Evolutionary conservation across 2,329 filamentous ascomycete genomes (phyloP).

Genomic region (Xylariomycetidae sp.): DNA sequence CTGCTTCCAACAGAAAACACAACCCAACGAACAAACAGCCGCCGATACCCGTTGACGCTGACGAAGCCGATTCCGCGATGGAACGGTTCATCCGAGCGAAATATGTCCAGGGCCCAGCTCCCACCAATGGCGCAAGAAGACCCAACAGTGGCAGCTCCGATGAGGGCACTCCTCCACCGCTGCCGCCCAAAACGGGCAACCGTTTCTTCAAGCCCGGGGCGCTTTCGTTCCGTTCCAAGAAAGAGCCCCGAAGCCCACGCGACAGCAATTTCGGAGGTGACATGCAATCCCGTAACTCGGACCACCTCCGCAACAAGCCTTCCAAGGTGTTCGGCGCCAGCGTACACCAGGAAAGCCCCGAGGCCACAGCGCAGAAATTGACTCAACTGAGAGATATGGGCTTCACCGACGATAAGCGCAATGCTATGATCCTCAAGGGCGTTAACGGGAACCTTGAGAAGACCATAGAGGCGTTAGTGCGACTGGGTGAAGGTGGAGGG

Average conservation of each 20-base stretch:
- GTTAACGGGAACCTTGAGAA: slow-evolving; percentile 80
- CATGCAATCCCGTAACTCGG: slow-evolving; percentile 27
- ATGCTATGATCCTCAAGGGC: slow-evolving; percentile 73
- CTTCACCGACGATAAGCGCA: slow-evolving; percentile 76
- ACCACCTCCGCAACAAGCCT: slow-evolving; percentile 51
- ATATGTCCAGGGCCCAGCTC: slow-evolving; percentile 55
- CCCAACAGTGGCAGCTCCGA: slow-evolving; percentile 45
- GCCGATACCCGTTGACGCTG: slow-evolving; percentile 79
- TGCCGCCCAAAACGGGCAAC: slow-evolving; percentile 60
- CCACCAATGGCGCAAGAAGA: slow-evolving; percentile 27
- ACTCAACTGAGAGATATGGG: slow-evolving; percentile 81
- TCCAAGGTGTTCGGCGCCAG: slow-evolving; percentile 65
- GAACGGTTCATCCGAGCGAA: slow-evolving; percentile 93
- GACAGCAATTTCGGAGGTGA: slow-evolving; percentile 29
- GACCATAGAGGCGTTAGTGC: slow-evolving; percentile 76
- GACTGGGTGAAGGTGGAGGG: slow-evolving; percentile 66
- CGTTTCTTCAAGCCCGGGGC: slow-evolving; percentile 53
- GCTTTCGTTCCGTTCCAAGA: slow-evolving; percentile 54
- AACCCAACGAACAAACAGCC: slow-evolving; percentile 81
- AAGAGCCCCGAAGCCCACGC: slow-evolving; percentile 32
- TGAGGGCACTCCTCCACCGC: slow-evolving; percentile 53
- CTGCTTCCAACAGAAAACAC: slow-evolving; percentile 77
- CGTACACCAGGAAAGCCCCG: slow-evolving; percentile 45
- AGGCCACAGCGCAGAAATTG: slow-evolving; percentile 71
- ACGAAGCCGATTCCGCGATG: slow-evolving; percentile 91